phyloP scores from a whole-genome alignment of 305 asterid genomes.

The Rubia occidens region DNA sequence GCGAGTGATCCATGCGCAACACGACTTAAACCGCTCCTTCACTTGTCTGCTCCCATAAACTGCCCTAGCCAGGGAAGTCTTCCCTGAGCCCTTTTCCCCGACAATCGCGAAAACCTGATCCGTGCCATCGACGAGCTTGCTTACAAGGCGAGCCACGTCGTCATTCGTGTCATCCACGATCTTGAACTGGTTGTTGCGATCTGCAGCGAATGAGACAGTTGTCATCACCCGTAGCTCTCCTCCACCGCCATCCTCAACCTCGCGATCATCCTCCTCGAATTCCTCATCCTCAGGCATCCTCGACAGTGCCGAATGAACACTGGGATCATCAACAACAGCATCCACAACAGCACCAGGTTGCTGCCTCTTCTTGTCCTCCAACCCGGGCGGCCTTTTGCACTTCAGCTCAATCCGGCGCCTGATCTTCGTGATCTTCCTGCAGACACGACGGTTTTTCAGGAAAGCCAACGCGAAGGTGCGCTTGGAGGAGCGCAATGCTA shows the following conservation, averaged over 20 bases:
- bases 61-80: conserved; percentile 44
- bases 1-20: conserved; percentile 24
- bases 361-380: conserved; percentile 3
- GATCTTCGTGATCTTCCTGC: conserved; percentile 21
- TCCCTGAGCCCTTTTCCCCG: conserved; percentile 44
- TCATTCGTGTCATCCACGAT: conserved; percentile 1
- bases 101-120: conserved; percentile 22
- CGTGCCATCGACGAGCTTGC: neutral
- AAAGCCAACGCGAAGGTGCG: conserved; percentile 17
- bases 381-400: neutral
- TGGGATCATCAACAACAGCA: neutral
- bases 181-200: neutral
- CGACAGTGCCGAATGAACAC: neutral
- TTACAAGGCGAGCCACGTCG: neutral
- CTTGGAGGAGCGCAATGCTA: conserved; percentile 17
- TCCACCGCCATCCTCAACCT: no score
- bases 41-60: conserved; percentile 24
- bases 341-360: neutral
- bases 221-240: neutral
- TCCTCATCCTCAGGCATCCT: neutral
- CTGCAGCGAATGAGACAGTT: conserved; percentile 14
- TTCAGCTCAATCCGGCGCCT: conserved; percentile 13
- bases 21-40: conserved; percentile 19
- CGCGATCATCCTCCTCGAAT: no score
- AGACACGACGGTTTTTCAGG: conserved; percentile 27